A percentile compares a stretch with the other conserved stretches of the same genome.
These are phyloP conservation scores for Keithomyces neogunnii DNA, from an alignment of 2,329 filamentous ascomycete genomes.

Conservation along the genomic window DNA sequence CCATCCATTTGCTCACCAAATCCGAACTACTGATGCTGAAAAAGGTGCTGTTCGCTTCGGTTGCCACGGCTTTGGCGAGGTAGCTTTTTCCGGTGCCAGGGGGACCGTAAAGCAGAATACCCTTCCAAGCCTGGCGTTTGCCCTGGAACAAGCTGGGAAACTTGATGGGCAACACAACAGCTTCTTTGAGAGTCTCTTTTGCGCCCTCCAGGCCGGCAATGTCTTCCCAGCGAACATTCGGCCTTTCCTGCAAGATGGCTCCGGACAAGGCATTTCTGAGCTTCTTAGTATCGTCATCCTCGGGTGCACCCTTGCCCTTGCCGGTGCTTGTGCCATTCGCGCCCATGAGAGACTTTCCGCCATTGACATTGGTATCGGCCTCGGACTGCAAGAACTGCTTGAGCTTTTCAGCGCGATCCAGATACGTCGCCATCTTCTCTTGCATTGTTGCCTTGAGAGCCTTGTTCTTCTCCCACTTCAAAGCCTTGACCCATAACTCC, in stretches of 20 bases:
- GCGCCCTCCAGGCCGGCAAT: slow-evolving; percentile 89
- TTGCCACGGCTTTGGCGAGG: slow-evolving; percentile 92
- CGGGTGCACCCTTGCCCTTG: slow-evolving; percentile 54
- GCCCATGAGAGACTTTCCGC: slow-evolving; percentile 55
- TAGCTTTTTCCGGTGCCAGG: slow-evolving; percentile 98
- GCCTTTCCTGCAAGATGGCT: slow-evolving; percentile 89
- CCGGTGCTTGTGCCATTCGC: slow-evolving; percentile 60
- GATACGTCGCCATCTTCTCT: slow-evolving; percentile 90
- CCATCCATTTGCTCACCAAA: slow-evolving; percentile 99
- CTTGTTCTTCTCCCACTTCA: slow-evolving; percentile 99
- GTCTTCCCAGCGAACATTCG: slow-evolving; percentile 96
- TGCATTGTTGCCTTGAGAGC: slow-evolving; percentile 97
- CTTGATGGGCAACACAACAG: slow-evolving; percentile 94
- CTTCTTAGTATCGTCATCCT: slow-evolving; percentile 93
- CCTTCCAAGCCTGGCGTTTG: slow-evolving; percentile 97
- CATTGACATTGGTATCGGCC: slow-evolving; percentile 58
- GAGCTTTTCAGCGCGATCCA: slow-evolving; percentile 97
- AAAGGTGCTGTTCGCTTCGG: slow-evolving; percentile 97
- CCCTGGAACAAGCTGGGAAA: slow-evolving; percentile 95
- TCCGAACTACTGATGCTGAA: slow-evolving; percentile 98
- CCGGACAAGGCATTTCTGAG: slow-evolving; percentile 82
- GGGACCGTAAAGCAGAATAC: slow-evolving; percentile 90
- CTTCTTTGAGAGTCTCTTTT: slow-evolving; percentile 96
- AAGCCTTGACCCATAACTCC: slow-evolving; percentile 95
- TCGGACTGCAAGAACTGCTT: slow-evolving; percentile 83